Conservation (phyloP, 2,329 filamentous ascomycete species). For the Cladophialophora immunda region DNA sequence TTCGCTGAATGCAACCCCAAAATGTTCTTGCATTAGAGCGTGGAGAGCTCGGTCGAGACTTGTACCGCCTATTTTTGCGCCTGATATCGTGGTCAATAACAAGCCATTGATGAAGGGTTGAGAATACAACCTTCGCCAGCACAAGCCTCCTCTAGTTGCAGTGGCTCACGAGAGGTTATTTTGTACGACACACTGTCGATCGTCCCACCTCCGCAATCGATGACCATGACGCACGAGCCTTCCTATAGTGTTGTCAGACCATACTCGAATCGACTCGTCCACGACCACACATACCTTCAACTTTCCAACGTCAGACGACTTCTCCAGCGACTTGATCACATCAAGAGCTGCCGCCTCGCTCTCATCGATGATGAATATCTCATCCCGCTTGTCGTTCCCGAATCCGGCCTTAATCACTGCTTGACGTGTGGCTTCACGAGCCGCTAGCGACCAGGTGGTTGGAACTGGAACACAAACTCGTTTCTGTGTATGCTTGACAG, state of each 20-base stretch:
- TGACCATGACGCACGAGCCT: constrained; percentile 23
- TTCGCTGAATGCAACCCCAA: constrained; percentile 43
- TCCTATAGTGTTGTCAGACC: neutral
- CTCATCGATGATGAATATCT: constrained; percentile 4
- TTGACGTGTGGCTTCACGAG: neutral
- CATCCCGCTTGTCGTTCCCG: neutral
- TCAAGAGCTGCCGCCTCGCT: neutral
- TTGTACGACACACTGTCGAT: constrained; percentile 26
- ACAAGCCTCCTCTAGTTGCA: constrained; percentile 26
- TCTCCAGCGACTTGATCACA: neutral
- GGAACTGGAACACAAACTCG: constrained; percentile 3
- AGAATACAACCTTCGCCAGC: constrained; percentile 19
- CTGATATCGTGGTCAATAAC: constrained; percentile 27
- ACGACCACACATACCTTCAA: neutral
- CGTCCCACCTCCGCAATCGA: constrained; percentile 41
- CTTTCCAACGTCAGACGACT: no score
- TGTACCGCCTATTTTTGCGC: constrained; percentile 48
- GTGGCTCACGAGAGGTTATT: constrained; percentile 20
- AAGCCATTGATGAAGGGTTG: neutral
- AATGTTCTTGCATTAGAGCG: constrained; percentile 43
- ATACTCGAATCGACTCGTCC: neutral
- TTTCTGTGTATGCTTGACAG: neutral
- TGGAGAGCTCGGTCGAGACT: constrained; percentile 48
- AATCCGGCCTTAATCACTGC: constrained; percentile 1
- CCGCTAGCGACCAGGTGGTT: constrained; percentile 1